Percentiles rank a stretch among this genome's conserved stretches.
Evolutionary conservation across 345 rosid species (phyloP).

Genomic region (Clausena lansium): DNA sequence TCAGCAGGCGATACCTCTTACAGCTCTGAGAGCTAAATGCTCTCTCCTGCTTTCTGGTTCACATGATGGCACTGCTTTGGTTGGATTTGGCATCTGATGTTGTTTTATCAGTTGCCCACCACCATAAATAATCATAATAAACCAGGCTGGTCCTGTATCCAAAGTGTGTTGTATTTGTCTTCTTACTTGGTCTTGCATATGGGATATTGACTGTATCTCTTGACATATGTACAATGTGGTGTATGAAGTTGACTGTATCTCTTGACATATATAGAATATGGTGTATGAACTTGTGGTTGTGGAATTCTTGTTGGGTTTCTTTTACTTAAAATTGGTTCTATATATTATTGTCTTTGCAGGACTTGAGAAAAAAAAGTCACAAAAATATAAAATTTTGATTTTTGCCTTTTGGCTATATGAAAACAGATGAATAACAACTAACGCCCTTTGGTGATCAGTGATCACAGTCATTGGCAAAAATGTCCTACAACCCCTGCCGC

Average conservation of each 20-base stretch:
- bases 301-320: too few species aligned
- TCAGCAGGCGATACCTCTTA: conserved; percentile 49
- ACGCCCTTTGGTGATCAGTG: too few species aligned
- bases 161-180: not conserved
- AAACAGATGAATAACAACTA: too few species aligned
- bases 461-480: too few species aligned
- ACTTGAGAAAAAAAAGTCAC: too few species aligned
- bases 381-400: too few species aligned
- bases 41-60: not conserved
- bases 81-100: not conserved
- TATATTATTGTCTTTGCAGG: too few species aligned
- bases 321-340: too few species aligned
- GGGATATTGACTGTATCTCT: not conserved
- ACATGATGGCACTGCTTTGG: not conserved
- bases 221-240: not conserved
- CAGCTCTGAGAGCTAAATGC: conserved; percentile 51
- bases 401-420: too few species aligned
- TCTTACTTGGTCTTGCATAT: not conserved
- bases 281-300: too few species aligned
- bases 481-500: too few species aligned
- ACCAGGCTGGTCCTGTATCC: not conserved
- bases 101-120: not conserved
- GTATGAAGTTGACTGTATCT: not conserved
- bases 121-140: not conserved
- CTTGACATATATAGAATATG: not conserved